phyloP scores from a whole-genome alignment of 2,329 filamentous ascomycete genomes.

The Myriosclerotinia duriaeana region DNA sequence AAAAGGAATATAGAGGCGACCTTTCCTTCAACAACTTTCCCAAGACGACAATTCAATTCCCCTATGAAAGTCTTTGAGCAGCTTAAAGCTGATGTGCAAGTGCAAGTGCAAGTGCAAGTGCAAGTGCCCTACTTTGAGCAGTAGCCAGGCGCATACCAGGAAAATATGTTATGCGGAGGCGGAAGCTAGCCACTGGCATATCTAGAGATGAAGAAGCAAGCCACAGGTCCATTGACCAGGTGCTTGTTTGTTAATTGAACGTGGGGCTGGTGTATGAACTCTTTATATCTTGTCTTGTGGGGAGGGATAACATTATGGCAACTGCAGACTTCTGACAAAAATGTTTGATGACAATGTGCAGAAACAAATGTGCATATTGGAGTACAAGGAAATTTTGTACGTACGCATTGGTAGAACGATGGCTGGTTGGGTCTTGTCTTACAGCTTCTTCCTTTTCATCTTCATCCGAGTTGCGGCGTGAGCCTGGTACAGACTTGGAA shows the following conservation, averaged over 20 bases:
- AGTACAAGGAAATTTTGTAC: conserved; percentile 46
- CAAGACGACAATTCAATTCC: not conserved
- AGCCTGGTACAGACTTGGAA: conserved; percentile 82
- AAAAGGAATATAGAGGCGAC: not conserved
- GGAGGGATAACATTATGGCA: not conserved
- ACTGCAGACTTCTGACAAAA: conserved; percentile 1
- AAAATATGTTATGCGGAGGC: not conserved
- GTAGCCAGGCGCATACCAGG: not conserved
- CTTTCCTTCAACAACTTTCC: not conserved
- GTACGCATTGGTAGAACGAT: conserved; percentile 76
- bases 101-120: too few species aligned
- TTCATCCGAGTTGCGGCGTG: conserved; percentile 86
- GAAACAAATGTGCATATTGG: not conserved
- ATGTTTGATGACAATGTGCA: not conserved
- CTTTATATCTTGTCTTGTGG: not conserved
- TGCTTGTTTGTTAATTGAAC: not conserved
- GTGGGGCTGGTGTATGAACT: not conserved
- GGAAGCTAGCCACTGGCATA: not conserved
- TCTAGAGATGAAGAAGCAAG: not conserved
- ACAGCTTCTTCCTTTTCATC: conserved; percentile 80
- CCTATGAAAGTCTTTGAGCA: not conserved
- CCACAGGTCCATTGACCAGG: not conserved
- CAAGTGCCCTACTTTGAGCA: conserved; percentile 18
- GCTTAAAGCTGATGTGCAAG: too few species aligned
- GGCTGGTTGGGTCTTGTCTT: conserved; percentile 66